phyloP scores from a whole-genome alignment of 345 rosid species.

The Passiflora organensis region DNA sequence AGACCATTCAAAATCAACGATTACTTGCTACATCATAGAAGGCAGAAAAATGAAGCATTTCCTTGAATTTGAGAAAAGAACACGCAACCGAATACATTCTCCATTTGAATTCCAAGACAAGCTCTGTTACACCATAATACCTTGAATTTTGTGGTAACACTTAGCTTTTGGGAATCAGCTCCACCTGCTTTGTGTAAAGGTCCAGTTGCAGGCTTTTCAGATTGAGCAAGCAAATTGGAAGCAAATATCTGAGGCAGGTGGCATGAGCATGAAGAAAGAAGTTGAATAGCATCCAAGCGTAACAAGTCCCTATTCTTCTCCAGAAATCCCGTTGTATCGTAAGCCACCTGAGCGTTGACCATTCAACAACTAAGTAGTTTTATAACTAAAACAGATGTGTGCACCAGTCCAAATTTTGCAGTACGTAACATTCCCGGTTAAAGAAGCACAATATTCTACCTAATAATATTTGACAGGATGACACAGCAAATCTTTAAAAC shows the following conservation, averaged over 20 bases:
- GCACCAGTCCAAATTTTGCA: background rate
- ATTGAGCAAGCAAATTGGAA: conserved; percentile 72
- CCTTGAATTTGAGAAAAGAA: background rate
- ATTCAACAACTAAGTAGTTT: conserved; percentile 23
- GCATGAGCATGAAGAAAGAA: conserved; percentile 83
- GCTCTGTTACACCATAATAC: no score
- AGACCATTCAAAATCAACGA: no score
- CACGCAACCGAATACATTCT: background rate
- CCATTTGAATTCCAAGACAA: no score
- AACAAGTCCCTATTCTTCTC: conserved; percentile 96
- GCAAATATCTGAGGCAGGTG: conserved; percentile 89
- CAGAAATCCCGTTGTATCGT: conserved; percentile 89
- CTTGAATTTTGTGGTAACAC: conserved; percentile 94
- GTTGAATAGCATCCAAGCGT: conserved; percentile 89
- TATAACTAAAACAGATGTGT: background rate
- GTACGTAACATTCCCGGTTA: background rate
- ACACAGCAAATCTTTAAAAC: no score
- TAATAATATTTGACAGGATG: no score
- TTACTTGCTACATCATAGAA: no score
- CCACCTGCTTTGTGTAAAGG: conserved; percentile 91
- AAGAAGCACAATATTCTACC: no score
- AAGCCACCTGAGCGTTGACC: conserved; percentile 56
- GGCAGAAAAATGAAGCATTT: no score
- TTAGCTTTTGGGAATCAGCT: conserved; percentile 91
- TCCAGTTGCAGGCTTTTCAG: conserved; percentile 70